Conservation (phyloP, 306 rosid species). For the Senna siamea region DNA sequence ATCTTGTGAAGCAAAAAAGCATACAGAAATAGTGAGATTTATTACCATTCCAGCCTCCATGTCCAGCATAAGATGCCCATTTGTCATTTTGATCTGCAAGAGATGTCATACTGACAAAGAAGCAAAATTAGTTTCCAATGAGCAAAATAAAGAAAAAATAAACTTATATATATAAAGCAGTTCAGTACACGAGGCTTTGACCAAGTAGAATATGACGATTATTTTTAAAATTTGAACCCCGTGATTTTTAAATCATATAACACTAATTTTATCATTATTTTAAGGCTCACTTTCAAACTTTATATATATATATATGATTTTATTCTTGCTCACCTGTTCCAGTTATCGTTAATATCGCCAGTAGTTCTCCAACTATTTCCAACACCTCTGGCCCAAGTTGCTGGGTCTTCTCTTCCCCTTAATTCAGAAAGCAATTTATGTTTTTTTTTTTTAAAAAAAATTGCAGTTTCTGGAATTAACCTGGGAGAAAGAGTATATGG, state of each 20-base stretch:
- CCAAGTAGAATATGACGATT: no score
- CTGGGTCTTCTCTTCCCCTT: conserved; percentile 49
- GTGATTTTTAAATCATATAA: no score
- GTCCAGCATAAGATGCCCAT: conserved; percentile 74
- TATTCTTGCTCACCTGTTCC: conserved; percentile 46
- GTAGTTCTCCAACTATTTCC: conserved; percentile 80
- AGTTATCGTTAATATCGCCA: conserved; percentile 53
- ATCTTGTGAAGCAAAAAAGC: no score
- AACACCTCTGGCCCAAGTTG: conserved; percentile 54
- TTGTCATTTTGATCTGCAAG: conserved; percentile 62
- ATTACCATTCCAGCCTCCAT: conserved; percentile 82
- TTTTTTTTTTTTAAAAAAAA: not conserved
- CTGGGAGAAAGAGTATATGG: not conserved
- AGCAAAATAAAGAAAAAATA: conserved; percentile 4
- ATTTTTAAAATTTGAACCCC: no score
- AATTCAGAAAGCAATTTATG: not conserved
- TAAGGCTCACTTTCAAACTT: no score
- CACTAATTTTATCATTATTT: no score
- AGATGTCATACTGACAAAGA: conserved; percentile 53
- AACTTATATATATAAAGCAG: no score
- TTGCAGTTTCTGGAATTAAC: not conserved
- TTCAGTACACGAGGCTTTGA: no score
- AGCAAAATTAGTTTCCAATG: not conserved
- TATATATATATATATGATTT: no score
- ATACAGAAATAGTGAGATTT: not conserved